Evolutionary conservation across 768 basidiomycete genomes (phyloP), one percentile per base, ranked within the genome.

Genomic region (Crucibulum laeve): DNA sequence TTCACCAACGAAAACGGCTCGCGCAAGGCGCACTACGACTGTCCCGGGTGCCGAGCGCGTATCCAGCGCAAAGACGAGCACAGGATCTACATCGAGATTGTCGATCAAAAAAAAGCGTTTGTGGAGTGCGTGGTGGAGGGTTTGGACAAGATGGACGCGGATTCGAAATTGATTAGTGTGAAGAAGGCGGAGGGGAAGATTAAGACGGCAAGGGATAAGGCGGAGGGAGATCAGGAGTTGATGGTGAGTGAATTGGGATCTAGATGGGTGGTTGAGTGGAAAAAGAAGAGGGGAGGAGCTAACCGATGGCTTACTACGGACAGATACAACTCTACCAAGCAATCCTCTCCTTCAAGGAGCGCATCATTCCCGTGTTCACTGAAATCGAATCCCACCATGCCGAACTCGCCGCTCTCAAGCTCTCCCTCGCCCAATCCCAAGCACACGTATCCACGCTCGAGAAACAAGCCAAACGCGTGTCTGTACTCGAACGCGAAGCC

Each of bases 291-390:
- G n/a, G n/a, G n/a, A n/a, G n/a, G n/a, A n/a, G n/a, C n/a, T n/a
- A n/a, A 33, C 5, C 15, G 17, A 19, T 38, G 13, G 14, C 26
- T 25, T 8, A 14, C 11, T 38, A 37, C 18, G 19, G 19, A 10
- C 36, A 74, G 73, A 42, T 45, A 3, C 43, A 48, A 34, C 50
- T 76, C 5, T 47, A 67, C n/a, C 47, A 56, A 32, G 67, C 70
- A 3, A 48, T 74, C 4, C 53, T 60, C 19, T 63, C 71, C 38
- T 73, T 76, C 49, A 64, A 61, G 26, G 52, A 62, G 15, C 67
- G 71, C 5, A 68, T 74, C 13, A 52, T 64, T 13, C 74, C 74
- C 5, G 14, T 68, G 1, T 73, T 69, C 42, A 51, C 47, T 22
- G 54, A 48, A 36, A 43, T 59, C 11, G 60, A 65, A 25, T 47